Conservation (phyloP, 2,329 filamentous ascomycete species). For the Monilinia aucupariae region DNA sequence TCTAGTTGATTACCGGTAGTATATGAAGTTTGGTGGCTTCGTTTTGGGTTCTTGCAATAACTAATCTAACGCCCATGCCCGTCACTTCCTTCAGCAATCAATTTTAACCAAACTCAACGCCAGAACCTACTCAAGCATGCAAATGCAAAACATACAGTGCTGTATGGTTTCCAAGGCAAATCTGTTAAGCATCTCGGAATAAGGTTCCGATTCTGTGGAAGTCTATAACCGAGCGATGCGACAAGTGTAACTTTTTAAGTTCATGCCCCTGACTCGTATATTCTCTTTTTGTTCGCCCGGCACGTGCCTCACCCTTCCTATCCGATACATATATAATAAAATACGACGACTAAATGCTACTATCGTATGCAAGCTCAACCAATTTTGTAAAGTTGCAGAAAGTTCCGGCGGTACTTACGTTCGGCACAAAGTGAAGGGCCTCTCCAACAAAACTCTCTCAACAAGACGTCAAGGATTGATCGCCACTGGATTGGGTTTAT, state of each 20-base stretch:
- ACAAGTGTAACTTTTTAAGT: slow-evolving; percentile 5
- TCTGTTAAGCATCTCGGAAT: background rate
- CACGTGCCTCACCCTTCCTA: background rate
- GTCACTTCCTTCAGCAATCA: background rate
- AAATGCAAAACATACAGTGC: slow-evolving; percentile 7
- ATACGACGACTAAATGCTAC: too few species aligned
- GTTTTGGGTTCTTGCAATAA: background rate
- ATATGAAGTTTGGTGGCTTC: background rate
- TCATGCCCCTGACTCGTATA: slow-evolving; percentile 5
- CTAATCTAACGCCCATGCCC: background rate
- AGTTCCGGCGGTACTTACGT: background rate
- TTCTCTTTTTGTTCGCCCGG: background rate
- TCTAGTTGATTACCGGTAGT: background rate
- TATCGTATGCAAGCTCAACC: too few species aligned
- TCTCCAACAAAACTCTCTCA: background rate
- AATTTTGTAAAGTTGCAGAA: background rate
- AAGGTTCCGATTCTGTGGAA: slow-evolving; percentile 1
- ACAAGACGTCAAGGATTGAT: background rate
- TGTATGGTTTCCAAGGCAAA: background rate
- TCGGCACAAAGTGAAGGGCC: background rate
- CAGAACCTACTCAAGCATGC: background rate
- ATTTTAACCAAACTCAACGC: background rate
- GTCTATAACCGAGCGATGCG: background rate
- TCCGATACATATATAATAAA: too few species aligned
- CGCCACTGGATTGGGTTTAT: background rate